phyloP scores from a whole-genome alignment of 768 basidiomycete species.

The Xerocomus spinulosus region DNA sequence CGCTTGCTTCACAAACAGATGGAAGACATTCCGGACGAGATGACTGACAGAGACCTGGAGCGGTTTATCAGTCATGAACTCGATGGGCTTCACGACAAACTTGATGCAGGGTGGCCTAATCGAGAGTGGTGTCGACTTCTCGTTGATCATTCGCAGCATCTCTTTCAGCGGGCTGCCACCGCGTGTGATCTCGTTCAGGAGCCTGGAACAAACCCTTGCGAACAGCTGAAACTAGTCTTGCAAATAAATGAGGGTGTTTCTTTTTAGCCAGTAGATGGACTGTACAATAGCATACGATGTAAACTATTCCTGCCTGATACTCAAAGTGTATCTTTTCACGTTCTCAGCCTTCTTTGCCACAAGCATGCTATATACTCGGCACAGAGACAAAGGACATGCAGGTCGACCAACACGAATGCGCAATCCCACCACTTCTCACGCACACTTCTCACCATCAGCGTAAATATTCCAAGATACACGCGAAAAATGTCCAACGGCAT shows the following conservation, averaged over 20 bases:
- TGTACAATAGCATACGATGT: neutral
- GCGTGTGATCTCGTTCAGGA: neutral
- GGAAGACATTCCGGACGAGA: neutral
- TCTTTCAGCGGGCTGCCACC: neutral
- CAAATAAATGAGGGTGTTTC: neutral
- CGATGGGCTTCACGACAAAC: neutral
- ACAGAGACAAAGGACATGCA: no score
- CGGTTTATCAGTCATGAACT: neutral
- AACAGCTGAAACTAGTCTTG: no score
- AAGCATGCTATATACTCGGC: no score
- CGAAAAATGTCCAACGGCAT: neutral
- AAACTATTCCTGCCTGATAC: neutral
- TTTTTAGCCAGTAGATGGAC: neutral
- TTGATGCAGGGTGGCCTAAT: neutral
- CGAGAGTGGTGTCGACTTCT: neutral
- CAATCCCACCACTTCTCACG: no score
- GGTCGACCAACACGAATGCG: no score
- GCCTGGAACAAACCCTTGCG: no score
- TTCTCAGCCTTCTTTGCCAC: no score
- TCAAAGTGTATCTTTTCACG: no score
- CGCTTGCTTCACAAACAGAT: neutral
- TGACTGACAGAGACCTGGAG: neutral
- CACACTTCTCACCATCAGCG: no score
- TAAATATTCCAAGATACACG: neutral
- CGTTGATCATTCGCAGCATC: neutral